Percentiles rank a stretch among this genome's conserved stretches.
Conservation (phyloP, 139 green algal species). For the Nannochloris sp. region DNA sequence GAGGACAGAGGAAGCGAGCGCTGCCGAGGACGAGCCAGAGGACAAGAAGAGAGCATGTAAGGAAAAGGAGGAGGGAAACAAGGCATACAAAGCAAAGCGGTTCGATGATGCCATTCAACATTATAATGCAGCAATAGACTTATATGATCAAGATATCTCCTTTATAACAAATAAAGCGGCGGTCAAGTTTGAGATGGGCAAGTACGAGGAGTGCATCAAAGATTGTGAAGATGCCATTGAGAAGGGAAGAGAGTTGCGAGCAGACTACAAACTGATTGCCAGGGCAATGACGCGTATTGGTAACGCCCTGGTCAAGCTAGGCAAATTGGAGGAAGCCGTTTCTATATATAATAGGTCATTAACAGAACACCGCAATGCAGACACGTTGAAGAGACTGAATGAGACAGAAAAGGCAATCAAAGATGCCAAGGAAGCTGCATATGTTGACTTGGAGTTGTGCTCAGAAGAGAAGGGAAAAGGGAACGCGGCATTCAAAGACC, state of each 20-base stretch:
- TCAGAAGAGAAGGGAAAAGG: slow-evolving; percentile 79
- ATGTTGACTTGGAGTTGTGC: slow-evolving; percentile 73
- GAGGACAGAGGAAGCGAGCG: neutral
- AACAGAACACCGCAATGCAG: slow-evolving; percentile 87
- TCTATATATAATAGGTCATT: slow-evolving; percentile 81
- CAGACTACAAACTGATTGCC: slow-evolving; percentile 90
- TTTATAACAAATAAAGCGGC: slow-evolving; percentile 94
- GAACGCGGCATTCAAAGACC: slow-evolving; percentile 89
- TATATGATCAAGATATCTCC: slow-evolving; percentile 82
- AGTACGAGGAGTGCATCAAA: slow-evolving; percentile 66
- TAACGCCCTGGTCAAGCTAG: slow-evolving; percentile 75
- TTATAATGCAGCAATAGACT: slow-evolving; percentile 82
- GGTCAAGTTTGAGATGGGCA: slow-evolving; percentile 84
- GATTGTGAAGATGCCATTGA: slow-evolving; percentile 86
- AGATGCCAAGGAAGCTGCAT: slow-evolving; percentile 62
- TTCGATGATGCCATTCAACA: slow-evolving; percentile 82
- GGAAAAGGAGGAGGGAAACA: slow-evolving; percentile 88
- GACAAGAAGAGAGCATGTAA: slow-evolving; percentile 33
- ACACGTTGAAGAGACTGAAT: slow-evolving; percentile 92
- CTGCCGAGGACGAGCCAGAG: neutral
- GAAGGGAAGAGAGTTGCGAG: slow-evolving; percentile 62
- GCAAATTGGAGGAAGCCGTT: slow-evolving; percentile 69
- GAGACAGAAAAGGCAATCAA: slow-evolving; percentile 81
- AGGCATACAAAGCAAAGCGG: slow-evolving; percentile 84
- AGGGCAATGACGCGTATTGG: slow-evolving; percentile 83